Evolutionary conservation across 345 rosid species (phyloP).

Genomic region (Populus deltoides): DNA sequence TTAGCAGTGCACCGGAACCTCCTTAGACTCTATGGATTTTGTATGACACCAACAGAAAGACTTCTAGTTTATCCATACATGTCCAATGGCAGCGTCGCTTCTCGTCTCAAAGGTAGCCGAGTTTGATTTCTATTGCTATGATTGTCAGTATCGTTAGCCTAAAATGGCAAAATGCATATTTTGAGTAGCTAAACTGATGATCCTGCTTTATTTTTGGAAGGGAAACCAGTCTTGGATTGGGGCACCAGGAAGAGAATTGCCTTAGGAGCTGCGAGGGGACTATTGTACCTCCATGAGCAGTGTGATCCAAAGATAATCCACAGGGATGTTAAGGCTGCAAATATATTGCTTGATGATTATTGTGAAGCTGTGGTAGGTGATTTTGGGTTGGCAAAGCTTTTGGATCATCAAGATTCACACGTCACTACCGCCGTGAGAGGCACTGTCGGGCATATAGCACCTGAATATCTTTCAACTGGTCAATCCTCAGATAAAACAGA

Average conservation of each 20-base stretch:
- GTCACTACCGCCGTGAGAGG: constrained; percentile 97
- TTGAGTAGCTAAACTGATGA: neutral
- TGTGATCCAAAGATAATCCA: constrained; percentile 98
- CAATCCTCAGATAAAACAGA: constrained; percentile 97
- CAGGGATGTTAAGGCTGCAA: constrained; percentile 98
- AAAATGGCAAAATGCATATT: neutral
- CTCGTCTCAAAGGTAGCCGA: constrained; percentile 78
- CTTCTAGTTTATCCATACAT: constrained; percentile 91
- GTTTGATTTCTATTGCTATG: neutral
- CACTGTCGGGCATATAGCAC: constrained; percentile 97
- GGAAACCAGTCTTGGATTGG: constrained; percentile 85
- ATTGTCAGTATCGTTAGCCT: neutral
- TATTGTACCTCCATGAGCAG: constrained; percentile 89
- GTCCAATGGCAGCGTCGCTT: constrained; percentile 97
- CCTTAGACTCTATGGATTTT: constrained; percentile 82
- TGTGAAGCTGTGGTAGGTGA: constrained; percentile 98
- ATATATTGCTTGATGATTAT: constrained; percentile 81
- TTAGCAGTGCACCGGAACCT: constrained; percentile 93
- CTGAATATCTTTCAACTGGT: constrained; percentile 96
- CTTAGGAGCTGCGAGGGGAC: constrained; percentile 92
- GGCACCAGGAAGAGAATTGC: constrained; percentile 85
- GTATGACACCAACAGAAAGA: constrained; percentile 77
- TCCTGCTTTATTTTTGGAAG: constrained; percentile 26
- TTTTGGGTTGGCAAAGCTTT: constrained; percentile 89
- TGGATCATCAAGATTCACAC: constrained; percentile 96